Percentiles rank a stretch among this genome's conserved stretches.
These are phyloP conservation scores for Pyrenophora seminiperda DNA, from an alignment of 2,329 filamentous ascomycete species.

Conservation along the genomic window DNA sequence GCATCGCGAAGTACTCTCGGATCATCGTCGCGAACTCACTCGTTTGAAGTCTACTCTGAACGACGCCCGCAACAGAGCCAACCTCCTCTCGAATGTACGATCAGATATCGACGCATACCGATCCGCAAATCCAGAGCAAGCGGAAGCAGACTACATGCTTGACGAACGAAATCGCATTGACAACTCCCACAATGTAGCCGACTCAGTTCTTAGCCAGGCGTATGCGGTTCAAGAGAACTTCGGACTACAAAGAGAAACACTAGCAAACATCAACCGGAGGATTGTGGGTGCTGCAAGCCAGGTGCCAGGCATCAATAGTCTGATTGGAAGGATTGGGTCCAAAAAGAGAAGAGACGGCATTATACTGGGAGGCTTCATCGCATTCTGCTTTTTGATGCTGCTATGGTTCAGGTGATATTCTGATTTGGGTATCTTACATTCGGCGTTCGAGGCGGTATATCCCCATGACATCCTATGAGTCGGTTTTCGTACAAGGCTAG, in stretches of 20 bases:
- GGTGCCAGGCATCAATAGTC: slow-evolving; percentile 87
- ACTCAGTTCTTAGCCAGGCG: slow-evolving; percentile 89
- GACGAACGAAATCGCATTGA: slow-evolving; percentile 85
- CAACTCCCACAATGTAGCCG: slow-evolving; percentile 85
- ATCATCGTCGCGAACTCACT: slow-evolving; percentile 81
- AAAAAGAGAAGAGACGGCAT: slow-evolving; percentile 95
- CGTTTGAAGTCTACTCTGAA: slow-evolving; percentile 75
- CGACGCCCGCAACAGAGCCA: slow-evolving; percentile 82
- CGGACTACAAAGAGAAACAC: slow-evolving; percentile 80
- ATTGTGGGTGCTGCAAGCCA: slow-evolving; percentile 89
- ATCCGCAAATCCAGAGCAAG: slow-evolving; percentile 76
- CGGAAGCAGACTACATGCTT: slow-evolving; percentile 96
- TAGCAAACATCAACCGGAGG: slow-evolving; percentile 85
- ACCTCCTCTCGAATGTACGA: slow-evolving; percentile 87
- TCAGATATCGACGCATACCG: slow-evolving; percentile 92
- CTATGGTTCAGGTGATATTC: slow-evolving; percentile 58
- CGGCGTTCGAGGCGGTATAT: slow-evolving; percentile 37
- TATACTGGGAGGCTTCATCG: slow-evolving; percentile 89
- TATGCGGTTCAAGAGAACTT: slow-evolving; percentile 97
- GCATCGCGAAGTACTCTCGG: slow-evolving; percentile 84
- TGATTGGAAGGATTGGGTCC: slow-evolving; percentile 90
- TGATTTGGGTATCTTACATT: slow-evolving; percentile 7
- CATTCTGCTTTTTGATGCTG: slow-evolving; percentile 86
- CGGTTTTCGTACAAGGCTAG: slow-evolving; percentile 19
- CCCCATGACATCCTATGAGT: slow-evolving; percentile 30